These are phyloP conservation scores for Ilex asprella DNA, from an alignment of 257 asterid genomes.

Conservation along the genomic window DNA sequence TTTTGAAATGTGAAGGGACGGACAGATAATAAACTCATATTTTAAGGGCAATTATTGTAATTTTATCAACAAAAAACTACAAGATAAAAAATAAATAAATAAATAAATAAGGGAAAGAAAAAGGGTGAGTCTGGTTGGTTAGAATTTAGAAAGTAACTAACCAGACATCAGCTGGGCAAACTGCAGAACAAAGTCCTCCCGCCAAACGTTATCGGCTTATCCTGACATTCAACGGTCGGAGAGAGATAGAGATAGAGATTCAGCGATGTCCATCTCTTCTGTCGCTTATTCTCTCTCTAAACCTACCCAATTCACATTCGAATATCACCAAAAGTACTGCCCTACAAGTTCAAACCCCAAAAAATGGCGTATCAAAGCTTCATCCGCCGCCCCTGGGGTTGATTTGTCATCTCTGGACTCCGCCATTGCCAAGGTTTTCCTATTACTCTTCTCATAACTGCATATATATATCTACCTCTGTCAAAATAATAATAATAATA, in stretches of 20 bases:
- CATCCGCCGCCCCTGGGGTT: constrained; percentile 77
- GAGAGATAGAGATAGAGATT: neutral
- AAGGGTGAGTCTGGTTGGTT: too few species aligned
- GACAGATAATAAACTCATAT: too few species aligned
- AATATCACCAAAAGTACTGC: neutral
- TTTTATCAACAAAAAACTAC: too few species aligned
- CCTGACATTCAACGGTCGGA: neutral
- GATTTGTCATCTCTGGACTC: constrained; percentile 49
- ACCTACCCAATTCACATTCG: constrained; percentile 8
- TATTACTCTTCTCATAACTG: neutral
- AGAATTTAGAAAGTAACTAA: too few species aligned
- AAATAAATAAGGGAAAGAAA: too few species aligned
- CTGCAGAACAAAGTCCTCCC: too few species aligned
- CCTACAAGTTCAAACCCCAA: constrained; percentile 9
- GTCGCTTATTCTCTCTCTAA: constrained; percentile 33
- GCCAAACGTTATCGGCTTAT: constrained; percentile 14
- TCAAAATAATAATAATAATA: neutral
- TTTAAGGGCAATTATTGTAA: too few species aligned
- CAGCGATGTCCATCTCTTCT: constrained; percentile 36
- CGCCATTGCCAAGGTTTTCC: constrained; percentile 61
- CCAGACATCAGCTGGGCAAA: too few species aligned
- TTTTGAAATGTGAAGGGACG: too few species aligned
- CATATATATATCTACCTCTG: neutral
- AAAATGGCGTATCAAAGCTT: constrained; percentile 26
- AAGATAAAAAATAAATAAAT: too few species aligned